Conservation (phyloP, 257 asterid genomes). For the Datura wrightii region DNA sequence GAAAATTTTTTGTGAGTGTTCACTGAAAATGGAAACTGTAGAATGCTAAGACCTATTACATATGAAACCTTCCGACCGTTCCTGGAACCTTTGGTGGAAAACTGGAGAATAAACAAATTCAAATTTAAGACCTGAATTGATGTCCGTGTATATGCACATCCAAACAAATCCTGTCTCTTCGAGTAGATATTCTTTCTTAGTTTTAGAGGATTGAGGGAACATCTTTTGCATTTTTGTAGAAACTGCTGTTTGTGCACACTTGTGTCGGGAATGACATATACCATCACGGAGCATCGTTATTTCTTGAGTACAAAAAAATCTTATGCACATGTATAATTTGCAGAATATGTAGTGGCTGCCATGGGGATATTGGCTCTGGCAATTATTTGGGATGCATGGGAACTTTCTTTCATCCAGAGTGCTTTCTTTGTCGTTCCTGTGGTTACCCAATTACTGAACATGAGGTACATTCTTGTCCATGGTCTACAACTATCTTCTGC, state of each 20-base stretch:
- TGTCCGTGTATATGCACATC: neutral
- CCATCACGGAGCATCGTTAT: neutral
- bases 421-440: slow-evolving; percentile 86
- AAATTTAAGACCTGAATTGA: slow-evolving; percentile 4
- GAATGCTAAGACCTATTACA: slow-evolving; percentile 3
- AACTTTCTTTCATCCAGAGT: slow-evolving; percentile 79
- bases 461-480: slow-evolving; percentile 58
- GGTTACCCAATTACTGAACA: slow-evolving; percentile 77
- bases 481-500: slow-evolving; percentile 3
- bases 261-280: neutral
- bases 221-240: neutral
- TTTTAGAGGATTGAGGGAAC: slow-evolving; percentile 1
- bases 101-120: neutral
- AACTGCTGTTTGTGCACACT: slow-evolving; percentile 21
- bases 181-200: neutral
- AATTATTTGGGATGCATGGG: slow-evolving; percentile 98
- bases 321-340: slow-evolving; percentile 30
- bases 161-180: neutral
- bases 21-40: slow-evolving; percentile 10
- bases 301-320: neutral
- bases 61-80: neutral
- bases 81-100: neutral
- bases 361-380: slow-evolving; percentile 76
- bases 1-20: neutral
- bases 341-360: slow-evolving; percentile 87